Percentiles rank a stretch among this genome's conserved stretches.
phyloP scores from a whole-genome alignment of 495 filamentous ascomycete species.

The Penicillium chermesinum region DNA sequence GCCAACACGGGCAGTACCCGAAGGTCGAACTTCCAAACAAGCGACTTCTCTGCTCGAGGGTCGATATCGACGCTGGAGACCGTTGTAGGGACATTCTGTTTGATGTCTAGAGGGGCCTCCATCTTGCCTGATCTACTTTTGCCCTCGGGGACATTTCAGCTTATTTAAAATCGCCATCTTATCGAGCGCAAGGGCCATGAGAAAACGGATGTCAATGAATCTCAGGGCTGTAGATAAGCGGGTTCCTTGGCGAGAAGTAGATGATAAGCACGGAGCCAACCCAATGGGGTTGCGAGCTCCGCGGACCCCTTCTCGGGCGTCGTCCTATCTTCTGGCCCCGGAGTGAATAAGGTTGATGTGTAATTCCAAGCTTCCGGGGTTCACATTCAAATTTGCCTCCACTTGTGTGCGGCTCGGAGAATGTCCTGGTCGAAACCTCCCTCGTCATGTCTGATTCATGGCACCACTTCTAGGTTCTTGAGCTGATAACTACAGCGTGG shows the following conservation, averaged over 20 bases:
- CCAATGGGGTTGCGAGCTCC: neutral
- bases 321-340: neutral
- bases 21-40: constrained; percentile 53
- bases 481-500: constrained; percentile 2
- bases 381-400: constrained; percentile 1
- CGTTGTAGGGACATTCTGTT: neutral
- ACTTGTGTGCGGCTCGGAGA: neutral
- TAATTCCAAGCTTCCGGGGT: too few species aligned
- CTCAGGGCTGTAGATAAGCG: neutral
- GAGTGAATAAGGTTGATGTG: neutral
- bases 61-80: constrained; percentile 17
- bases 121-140: constrained; percentile 2
- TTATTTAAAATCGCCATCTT: neutral
- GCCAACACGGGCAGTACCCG: constrained; percentile 59
- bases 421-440: neutral
- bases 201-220: neutral
- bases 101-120: neutral
- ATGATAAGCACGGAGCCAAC: neutral
- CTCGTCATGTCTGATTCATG: neutral
- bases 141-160: constrained; percentile 5
- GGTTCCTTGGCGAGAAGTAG: neutral
- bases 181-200: too few species aligned
- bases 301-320: neutral
- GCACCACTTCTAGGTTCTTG: constrained; percentile 5
- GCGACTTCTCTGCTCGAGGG: constrained; percentile 7